Percentiles rank a stretch among this genome's conserved stretches.
Evolutionary conservation across 1,139 yeast species (phyloP).

Genomic region (Yamadazyma dushanensis): DNA sequence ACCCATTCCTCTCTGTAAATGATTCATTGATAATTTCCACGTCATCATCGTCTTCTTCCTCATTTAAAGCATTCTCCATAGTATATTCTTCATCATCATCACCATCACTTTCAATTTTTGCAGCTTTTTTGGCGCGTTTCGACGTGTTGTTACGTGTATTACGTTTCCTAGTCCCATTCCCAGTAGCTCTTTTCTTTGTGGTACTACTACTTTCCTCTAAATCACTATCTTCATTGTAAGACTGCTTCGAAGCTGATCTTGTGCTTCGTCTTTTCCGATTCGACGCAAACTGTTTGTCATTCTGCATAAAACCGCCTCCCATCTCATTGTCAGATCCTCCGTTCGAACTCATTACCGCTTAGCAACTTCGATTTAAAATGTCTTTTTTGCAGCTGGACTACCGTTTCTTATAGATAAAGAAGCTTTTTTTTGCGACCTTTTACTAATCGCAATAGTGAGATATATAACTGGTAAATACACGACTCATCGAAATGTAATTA

Average conservation of each 20-base stretch:
- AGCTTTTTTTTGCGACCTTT: constrained; percentile 1
- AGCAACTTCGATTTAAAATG: not conserved
- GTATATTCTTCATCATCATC: constrained; percentile 26
- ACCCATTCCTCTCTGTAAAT: constrained; percentile 19
- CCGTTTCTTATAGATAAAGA: not conserved
- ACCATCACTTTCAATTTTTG: constrained; percentile 13
- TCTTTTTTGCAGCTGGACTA: not conserved
- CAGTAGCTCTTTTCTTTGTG: constrained; percentile 7
- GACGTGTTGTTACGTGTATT: constrained; percentile 20
- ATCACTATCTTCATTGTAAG: constrained; percentile 25
- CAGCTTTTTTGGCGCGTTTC: constrained; percentile 13
- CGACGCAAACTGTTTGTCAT: constrained; percentile 31
- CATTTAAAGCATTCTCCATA: constrained; percentile 19
- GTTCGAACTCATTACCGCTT: constrained; percentile 1
- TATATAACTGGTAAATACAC: not conserved
- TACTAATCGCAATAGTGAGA: not conserved
- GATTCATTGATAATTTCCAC: constrained; percentile 18
- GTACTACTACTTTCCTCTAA: constrained; percentile 3
- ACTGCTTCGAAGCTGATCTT: constrained; percentile 14
- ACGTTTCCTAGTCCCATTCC: constrained; percentile 12
- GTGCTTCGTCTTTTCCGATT: constrained; percentile 19
- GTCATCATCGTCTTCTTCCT: constrained; percentile 27
- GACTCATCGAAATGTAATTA: not conserved
- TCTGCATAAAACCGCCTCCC: constrained; percentile 45
- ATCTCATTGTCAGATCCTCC: constrained; percentile 13